phyloP scores from a whole-genome alignment of 2,329 filamentous ascomycete genomes.

The Davidsoniella neocaledoniae region DNA sequence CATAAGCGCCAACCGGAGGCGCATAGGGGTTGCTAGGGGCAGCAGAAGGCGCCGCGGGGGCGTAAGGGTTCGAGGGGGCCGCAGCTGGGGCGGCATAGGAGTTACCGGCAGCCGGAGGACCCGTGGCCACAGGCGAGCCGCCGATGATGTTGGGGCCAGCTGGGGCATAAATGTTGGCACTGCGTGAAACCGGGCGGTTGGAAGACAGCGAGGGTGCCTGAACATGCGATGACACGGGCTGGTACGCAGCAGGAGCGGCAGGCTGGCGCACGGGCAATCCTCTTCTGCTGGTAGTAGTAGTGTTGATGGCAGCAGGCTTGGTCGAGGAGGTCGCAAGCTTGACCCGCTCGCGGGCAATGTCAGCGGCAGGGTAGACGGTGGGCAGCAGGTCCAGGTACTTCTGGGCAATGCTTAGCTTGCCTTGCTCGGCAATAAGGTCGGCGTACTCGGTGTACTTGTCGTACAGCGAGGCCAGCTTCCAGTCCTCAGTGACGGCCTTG shows the following conservation, averaged over 20 bases:
- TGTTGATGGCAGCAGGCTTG: conserved; percentile 17
- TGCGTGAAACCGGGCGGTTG: background rate
- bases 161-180: background rate
- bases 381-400: conserved; percentile 85
- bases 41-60: conserved; percentile 26
- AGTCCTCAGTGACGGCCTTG: conserved; percentile 52
- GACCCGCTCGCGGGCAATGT: conserved; percentile 71
- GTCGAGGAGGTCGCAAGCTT: conserved; percentile 50
- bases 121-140: background rate
- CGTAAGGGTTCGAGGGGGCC: conserved; percentile 25
- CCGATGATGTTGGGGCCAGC: conserved; percentile 6
- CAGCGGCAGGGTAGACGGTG: conserved; percentile 65
- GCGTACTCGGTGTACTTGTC: conserved; percentile 95
- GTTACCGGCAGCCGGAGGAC: conserved; percentile 14
- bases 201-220: background rate
- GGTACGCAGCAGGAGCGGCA: conserved; percentile 20
- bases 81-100: conserved; percentile 9
- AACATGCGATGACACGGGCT: conserved; percentile 14
- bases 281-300: conserved; percentile 15
- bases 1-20: conserved; percentile 4
- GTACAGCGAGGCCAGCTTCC: conserved; percentile 80
- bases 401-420: conserved; percentile 70
- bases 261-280: conserved; percentile 16
- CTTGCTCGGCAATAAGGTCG: conserved; percentile 81
- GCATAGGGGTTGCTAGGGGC: conserved; percentile 13